Base-by-base conservation (phyloP, 1,284 basidiomycete genomes). In the Cystobasidium slooffiae region DNA sequence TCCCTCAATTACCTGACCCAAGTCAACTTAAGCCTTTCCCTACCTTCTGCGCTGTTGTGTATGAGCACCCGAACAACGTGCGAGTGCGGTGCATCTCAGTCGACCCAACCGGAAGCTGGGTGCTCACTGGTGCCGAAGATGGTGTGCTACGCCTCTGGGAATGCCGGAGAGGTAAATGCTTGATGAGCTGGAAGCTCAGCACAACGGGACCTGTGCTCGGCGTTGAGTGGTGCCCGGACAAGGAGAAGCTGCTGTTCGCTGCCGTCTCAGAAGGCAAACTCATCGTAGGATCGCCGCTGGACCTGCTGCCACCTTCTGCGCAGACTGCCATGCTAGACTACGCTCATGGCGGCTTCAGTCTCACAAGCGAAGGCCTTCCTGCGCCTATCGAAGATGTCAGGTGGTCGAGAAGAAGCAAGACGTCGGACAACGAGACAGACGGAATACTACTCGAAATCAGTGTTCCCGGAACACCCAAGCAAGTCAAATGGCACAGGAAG, bases 1-100 rank as follows among this genome's bases (percentile, higher is more conserved):
- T 99, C 65, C 97, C 97, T 52, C 95, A 97, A 84, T 86, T 99
- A n/a, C 97, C 97, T 0, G 91, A 91, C 77, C 95, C 96, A 18
- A 91, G 86, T 80, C 96, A 93, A 80, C 85, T 99, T 68, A 89
- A 90, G 75, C 97, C 97, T 1, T 99, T 98, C 90, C 97, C 97
- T 1, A 92, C 88, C 74, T 92, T 93, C 79, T 87, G 87, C 75
- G 89, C 90, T 58, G 85, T 98, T 64, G 85, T 86, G 77, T 91
- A 94, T 79, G 80, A 84, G 20, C 95, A 94, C 81, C 85, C 88
- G 1, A 86, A 87, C 53, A 82, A 82, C 52, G 84, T 85, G 14
- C 88, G 91, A 37, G 90, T 91, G 52, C 87, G 96, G 72, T 90
- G 89, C 76, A 82, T 94, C 58, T 90, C 89, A 74, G 84, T 93